Base-by-base conservation (phyloP, 1,139 yeast genomes). In the Suhomyces coccinellae region DNA sequence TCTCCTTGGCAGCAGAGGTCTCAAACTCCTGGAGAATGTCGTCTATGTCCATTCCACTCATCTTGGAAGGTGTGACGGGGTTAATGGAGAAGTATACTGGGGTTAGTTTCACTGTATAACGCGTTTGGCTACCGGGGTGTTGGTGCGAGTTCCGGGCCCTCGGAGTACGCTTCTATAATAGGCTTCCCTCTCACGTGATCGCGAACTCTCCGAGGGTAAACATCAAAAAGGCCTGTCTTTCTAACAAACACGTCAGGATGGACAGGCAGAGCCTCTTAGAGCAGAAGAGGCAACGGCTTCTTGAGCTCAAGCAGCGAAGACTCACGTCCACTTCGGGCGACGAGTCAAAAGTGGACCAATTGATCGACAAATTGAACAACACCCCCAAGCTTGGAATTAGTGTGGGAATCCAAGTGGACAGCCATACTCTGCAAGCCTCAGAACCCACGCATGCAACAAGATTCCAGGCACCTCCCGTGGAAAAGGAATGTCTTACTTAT, bases 11-110 rank as follows among this genome's bases (percentile, higher is more conserved):
- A 22, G 57, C 51, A 24, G 45, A 27, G 47, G 53, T 56, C 41
- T 83, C 88, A 50, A 85, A 79, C 49, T 83, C 89, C 37, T 73
- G 73, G 40, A 86, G 69, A 52, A 85, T 85, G 59, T 85, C 91
- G 51, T 83, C 85, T 50, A 85, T 82, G 52, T 83, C 81, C 72
- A 82, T 73, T 9, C 33, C 42, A 36, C 45, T 46, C 46, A 46
- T 45, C 14, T 14, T 36, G 35, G n/a, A 8, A 6, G 13, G 35
- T 32, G 16, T 15, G 9, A 24, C 15, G 9, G 34, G 34, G 34
- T 6, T 16, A 6, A 8, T 2, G 8, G n/a, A 15, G 33, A 11
- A 12, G 20, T 17, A 17, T 6, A 6, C 5, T 4, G 4, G 20
- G 4, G 20, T 6, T 17, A 20, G 24, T 20, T 20, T 20, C 24